These are phyloP conservation scores for Hypomontagnella monticulosa DNA, from an alignment of 495 filamentous ascomycete genomes.

Conservation along the genomic window DNA sequence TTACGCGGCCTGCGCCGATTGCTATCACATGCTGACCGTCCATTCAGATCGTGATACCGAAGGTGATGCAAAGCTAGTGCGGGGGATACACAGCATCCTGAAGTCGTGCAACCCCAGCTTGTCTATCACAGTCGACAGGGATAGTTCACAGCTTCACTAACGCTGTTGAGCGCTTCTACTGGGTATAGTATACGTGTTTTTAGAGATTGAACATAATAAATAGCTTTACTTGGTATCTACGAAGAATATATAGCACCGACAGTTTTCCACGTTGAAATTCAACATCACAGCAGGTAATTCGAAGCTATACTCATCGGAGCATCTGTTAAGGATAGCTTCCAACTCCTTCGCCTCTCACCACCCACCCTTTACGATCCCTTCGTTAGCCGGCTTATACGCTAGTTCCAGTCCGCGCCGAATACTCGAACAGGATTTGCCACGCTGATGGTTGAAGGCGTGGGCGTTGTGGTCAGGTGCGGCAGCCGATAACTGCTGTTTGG, in stretches of 20 bases:
- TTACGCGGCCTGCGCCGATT: slow-evolving; percentile 30
- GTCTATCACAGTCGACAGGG: slow-evolving; percentile 14
- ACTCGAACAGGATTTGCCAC: slow-evolving; percentile 33
- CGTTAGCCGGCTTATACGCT: slow-evolving; percentile 28
- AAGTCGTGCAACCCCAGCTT: slow-evolving; percentile 34
- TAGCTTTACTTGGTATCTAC: not conserved
- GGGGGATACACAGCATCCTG: slow-evolving; percentile 25
- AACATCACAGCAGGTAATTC: not conserved
- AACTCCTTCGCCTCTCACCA: not conserved
- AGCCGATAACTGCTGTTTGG: slow-evolving; percentile 40
- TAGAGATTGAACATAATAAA: not conserved
- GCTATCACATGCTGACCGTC: slow-evolving; percentile 36
- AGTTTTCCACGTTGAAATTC: slow-evolving; percentile 2
- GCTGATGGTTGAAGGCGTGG: slow-evolving; percentile 12
- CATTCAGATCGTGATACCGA: slow-evolving; percentile 33
- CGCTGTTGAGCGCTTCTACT: slow-evolving; percentile 9
- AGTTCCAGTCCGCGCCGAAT: slow-evolving; percentile 15
- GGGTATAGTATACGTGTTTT: not conserved
- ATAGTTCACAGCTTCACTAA: slow-evolving; percentile 31
- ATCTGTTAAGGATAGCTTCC: slow-evolving; percentile 19
- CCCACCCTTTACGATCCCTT: slow-evolving; percentile 18
- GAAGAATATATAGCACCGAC: not conserved
- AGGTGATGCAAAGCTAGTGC: slow-evolving; percentile 30
- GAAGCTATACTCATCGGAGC: not conserved
- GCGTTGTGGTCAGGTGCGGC: slow-evolving; percentile 35